Base-by-base conservation (phyloP, 2,329 filamentous ascomycete genomes). In the Alternaria tenuissima region DNA sequence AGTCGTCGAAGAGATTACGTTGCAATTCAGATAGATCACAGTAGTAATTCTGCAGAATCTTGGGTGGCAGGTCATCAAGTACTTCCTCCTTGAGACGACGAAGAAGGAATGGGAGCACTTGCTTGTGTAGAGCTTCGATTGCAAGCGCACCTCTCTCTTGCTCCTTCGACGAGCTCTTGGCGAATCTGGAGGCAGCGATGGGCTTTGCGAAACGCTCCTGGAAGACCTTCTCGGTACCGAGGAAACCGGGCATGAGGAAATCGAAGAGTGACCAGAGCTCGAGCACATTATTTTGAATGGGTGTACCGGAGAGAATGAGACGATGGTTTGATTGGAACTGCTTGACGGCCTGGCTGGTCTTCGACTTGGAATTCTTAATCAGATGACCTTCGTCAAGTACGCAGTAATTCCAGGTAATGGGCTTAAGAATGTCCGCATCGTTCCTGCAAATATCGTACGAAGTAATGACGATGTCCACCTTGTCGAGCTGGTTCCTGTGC, bases 21-120 rank as follows among this genome's bases (percentile, higher is more conserved):
- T 99, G 95, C 52, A 99, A 83, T 57, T 99, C 95, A 72, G 93
- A 97, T 18, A 97, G 89, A 74, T 99, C 95, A 78, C 95, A 99
- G 81, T 99, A 99, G 82, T 99, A 99, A 79, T 99, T 99, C 77
- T 99, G 95, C 52, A 99, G 83, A 72, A 99, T 99, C 88, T 99
- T 99, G 7, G 95, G 95, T 2, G 95, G 95, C 8, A 99, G 84
- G 72, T 99, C 95, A 69, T 99, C 92, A 61, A 99, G 84, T 18
- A 99, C 95, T 78, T 99, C 95, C 80, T 99, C 95, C 81, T 99
- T 99, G 69, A 99, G 86, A 71, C 95, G 94, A 62, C 95, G 92
- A 39, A 99, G 87, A 63, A 99, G 84, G 89, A 99, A 99, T 1
- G 95, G 95, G 34, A 99, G 83, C 2, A 99, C 96, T 76, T 99